A percentile compares a stretch with the other conserved stretches of the same genome.
Evolutionary conservation across 2,329 filamentous ascomycete genomes (phyloP).

Genomic region (Diaporthe capsici): DNA sequence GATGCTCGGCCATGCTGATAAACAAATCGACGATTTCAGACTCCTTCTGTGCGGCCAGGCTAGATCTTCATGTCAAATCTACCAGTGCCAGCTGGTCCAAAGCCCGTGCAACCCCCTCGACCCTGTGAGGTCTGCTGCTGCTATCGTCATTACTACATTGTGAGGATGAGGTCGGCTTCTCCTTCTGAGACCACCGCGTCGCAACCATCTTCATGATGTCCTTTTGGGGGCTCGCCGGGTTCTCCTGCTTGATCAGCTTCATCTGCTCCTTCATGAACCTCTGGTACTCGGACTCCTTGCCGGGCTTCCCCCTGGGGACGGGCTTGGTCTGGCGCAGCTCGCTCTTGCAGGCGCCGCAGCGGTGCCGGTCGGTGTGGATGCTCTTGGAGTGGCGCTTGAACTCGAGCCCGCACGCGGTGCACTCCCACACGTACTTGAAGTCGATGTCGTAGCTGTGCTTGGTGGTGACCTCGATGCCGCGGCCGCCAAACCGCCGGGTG

Average conservation of each 20-base stretch:
- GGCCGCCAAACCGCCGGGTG: constrained; percentile 67
- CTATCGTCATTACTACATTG: neutral
- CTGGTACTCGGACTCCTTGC: constrained; percentile 61
- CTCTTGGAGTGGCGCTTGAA: constrained; percentile 90
- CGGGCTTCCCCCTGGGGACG: constrained; percentile 66
- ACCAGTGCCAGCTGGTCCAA: constrained; percentile 34
- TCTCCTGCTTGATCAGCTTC: constrained; percentile 68
- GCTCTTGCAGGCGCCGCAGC: constrained; percentile 83
- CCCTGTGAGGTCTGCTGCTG: constrained; percentile 17
- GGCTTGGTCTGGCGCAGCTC: constrained; percentile 84
- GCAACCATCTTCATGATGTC: constrained; percentile 79
- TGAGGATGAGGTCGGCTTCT: constrained; percentile 42
- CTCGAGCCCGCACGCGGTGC: constrained; percentile 75
- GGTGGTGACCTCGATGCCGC: constrained; percentile 85
- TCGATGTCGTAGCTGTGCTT: constrained; percentile 92
- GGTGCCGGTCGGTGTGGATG: constrained; percentile 79
- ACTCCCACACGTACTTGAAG: constrained; percentile 93
- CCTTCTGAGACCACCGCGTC: constrained; percentile 70
- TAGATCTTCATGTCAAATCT: constrained; percentile 34
- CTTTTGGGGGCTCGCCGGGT: constrained; percentile 72
- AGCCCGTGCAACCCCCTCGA: constrained; percentile 33
- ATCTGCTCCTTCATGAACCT: constrained; percentile 77
- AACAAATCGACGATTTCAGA: neutral
- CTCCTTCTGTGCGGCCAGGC: neutral
- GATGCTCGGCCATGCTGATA: neutral